Percentiles rank a stretch among this genome's conserved stretches.
These are phyloP conservation scores for Fraxinus latifolia DNA, from an alignment of 305 asterid genomes.

Conservation along the genomic window DNA sequence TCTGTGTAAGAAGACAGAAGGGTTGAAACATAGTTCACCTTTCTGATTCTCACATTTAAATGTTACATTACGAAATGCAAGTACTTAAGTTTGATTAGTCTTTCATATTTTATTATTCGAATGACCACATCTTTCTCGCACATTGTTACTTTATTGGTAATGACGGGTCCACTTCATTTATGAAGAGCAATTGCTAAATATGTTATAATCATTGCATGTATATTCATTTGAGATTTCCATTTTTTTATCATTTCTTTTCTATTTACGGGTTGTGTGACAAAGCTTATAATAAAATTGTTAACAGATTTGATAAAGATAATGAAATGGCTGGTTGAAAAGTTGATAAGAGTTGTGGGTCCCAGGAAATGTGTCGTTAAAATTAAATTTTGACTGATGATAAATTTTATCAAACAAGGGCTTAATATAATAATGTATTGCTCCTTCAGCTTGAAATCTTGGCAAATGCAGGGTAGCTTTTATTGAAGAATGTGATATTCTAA, in stretches of 20 bases:
- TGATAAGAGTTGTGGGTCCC: background rate
- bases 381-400: no score
- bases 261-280: background rate
- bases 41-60: background rate
- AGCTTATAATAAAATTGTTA: no score
- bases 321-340: background rate
- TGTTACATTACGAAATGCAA: background rate
- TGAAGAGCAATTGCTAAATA: background rate
- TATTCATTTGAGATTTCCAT: background rate
- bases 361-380: background rate
- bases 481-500: background rate
- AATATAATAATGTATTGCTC: background rate
- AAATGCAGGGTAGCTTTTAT: background rate
- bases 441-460: background rate
- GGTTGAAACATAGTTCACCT: background rate
- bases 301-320: background rate
- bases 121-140: background rate
- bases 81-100: background rate
- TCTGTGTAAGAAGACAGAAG: background rate
- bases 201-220: background rate
- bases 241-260: background rate
- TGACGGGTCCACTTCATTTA: background rate
- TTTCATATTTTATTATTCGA: background rate
- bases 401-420: background rate
- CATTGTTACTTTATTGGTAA: background rate